phyloP scores from a whole-genome alignment of 352 stramenopile genomes.

The Phytophthora cactorum region DNA sequence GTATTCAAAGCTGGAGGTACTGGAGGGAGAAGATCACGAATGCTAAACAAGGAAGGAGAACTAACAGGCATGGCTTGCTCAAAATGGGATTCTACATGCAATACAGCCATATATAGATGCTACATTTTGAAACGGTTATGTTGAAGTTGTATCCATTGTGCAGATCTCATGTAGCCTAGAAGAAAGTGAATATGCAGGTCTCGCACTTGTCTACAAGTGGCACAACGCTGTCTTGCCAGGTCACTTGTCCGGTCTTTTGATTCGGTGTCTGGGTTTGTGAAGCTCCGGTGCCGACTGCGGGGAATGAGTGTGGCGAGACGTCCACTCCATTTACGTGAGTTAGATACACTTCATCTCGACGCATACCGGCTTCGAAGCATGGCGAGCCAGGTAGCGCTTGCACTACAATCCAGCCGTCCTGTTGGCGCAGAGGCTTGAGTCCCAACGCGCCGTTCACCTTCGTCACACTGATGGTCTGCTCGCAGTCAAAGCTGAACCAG shows the following conservation, averaged over 20 bases:
- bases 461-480: slow-evolving; percentile 80
- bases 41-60: slow-evolving; percentile 4
- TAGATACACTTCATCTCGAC: slow-evolving; percentile 75
- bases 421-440: slow-evolving; percentile 73
- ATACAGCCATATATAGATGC: slow-evolving; percentile 16
- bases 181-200: slow-evolving; percentile 84
- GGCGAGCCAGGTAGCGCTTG: slow-evolving; percentile 70
- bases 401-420: slow-evolving; percentile 81
- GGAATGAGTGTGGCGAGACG: slow-evolving; percentile 76
- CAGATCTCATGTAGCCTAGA: slow-evolving; percentile 33
- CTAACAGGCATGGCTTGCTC: not conserved
- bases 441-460: slow-evolving; percentile 74
- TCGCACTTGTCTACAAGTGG: slow-evolving; percentile 77
- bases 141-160: slow-evolving; percentile 14
- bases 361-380: slow-evolving; percentile 77
- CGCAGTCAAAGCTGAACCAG: slow-evolving; percentile 85
- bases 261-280: slow-evolving; percentile 14
- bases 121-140: not conserved
- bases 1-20: not conserved
- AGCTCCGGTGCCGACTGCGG: slow-evolving; percentile 43
- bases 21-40: slow-evolving; percentile 11
- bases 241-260: slow-evolving; percentile 46
- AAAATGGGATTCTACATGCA: slow-evolving; percentile 15
- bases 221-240: slow-evolving; percentile 80
- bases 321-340: slow-evolving; percentile 84